Conservation (phyloP, 2,329 filamentous ascomycete genomes). For the Colletotrichum liaoningense region DNA sequence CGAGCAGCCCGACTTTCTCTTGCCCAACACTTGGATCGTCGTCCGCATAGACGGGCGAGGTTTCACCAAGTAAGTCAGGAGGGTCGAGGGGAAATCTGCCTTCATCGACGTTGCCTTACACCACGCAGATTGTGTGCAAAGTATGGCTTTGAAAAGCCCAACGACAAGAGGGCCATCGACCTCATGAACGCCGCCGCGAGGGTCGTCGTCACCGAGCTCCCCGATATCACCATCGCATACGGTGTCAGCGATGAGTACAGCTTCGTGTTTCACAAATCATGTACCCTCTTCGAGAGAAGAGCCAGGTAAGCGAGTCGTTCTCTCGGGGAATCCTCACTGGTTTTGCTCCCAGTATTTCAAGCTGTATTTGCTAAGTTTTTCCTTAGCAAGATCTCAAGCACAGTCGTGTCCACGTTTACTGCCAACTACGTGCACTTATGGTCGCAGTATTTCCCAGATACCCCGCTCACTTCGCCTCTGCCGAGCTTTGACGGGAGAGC, state of each 20-base stretch:
- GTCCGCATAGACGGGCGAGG: constrained; percentile 93
- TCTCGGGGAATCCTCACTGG: background rate
- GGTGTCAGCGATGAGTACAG: constrained; percentile 96
- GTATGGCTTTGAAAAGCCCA: constrained; percentile 91
- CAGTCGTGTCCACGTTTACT: constrained; percentile 92
- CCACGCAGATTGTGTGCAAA: constrained; percentile 81
- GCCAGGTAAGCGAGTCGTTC: constrained; percentile 67
- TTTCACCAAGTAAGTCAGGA: constrained; percentile 82
- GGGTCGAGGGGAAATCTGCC: background rate
- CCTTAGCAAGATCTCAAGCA: constrained; percentile 86
- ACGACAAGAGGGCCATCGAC: constrained; percentile 86
- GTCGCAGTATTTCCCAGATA: constrained; percentile 79
- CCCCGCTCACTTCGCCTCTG: constrained; percentile 76
- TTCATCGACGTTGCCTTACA: background rate
- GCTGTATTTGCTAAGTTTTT: background rate
- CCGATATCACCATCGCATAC: constrained; percentile 89
- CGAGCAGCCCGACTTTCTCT: constrained; percentile 82
- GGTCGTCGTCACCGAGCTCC: constrained; percentile 83
- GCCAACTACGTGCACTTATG: constrained; percentile 89
- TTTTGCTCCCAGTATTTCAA: background rate
- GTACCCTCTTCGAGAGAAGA: constrained; percentile 85
- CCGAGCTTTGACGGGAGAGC: constrained; percentile 94
- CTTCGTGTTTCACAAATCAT: constrained; percentile 89
- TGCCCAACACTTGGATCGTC: constrained; percentile 96
- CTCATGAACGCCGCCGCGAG: constrained; percentile 96